Evolutionary conservation across 2,329 filamentous ascomycete genomes (phyloP).

Genomic region (Domatiomyces globalis): DNA sequence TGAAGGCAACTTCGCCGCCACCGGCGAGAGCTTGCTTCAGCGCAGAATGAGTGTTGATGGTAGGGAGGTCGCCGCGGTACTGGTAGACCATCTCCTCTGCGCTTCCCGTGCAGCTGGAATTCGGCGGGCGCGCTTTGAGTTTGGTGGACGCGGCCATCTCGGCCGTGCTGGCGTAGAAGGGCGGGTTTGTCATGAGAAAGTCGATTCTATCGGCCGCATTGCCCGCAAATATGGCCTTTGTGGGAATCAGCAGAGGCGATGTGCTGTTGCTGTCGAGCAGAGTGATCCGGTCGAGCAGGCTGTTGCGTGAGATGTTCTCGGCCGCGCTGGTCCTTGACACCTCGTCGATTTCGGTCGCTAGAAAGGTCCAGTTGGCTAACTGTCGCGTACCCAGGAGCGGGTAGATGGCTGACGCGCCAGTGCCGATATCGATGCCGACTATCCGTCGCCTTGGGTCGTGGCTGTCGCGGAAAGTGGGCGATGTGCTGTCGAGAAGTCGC

Average conservation of each 20-base stretch:
- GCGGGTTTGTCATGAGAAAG: constrained; percentile 89
- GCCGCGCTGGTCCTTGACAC: constrained; percentile 53
- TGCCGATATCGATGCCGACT: constrained; percentile 70
- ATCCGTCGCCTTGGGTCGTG: constrained; percentile 45
- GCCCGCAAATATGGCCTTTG: neutral
- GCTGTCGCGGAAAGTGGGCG: constrained; percentile 31
- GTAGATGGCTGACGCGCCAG: constrained; percentile 84
- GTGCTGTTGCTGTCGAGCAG: constrained; percentile 42
- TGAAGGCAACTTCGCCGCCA: constrained; percentile 49
- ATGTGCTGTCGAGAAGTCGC: constrained; percentile 58
- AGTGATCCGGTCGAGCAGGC: constrained; percentile 48
- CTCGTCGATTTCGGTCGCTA: constrained; percentile 66
- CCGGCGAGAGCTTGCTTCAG: neutral
- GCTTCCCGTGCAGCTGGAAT: constrained; percentile 58
- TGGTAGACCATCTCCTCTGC: constrained; percentile 73
- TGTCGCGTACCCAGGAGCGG: constrained; percentile 62
- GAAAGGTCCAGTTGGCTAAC: constrained; percentile 55
- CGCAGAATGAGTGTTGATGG: no score
- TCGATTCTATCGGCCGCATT: constrained; percentile 39
- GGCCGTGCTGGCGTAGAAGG: constrained; percentile 66
- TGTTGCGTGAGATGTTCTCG: constrained; percentile 54
- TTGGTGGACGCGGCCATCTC: constrained; percentile 54
- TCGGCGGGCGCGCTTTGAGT: constrained; percentile 53
- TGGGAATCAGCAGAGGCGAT: neutral
- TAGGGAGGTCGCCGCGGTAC: constrained; percentile 47